Base-by-base conservation (phyloP, 2,329 filamentous ascomycete species). In the Claviceps quebecensis region DNA sequence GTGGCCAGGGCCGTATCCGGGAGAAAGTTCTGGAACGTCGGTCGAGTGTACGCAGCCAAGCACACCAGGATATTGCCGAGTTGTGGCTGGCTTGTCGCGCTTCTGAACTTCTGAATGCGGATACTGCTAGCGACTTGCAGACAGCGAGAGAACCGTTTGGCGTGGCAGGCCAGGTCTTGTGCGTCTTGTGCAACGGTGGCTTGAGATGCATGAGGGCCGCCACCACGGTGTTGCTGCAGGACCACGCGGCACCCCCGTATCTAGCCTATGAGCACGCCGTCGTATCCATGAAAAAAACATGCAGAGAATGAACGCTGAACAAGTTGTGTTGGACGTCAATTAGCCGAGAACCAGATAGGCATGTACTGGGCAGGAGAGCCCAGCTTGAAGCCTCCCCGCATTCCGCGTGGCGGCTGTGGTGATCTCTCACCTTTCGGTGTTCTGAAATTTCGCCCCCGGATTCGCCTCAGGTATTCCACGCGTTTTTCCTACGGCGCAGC, bases 51-150 rank as follows among this genome's bases (percentile, higher is more conserved):
- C 22, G 14, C 40, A 26, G 48, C 29, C 45, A 11, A 26, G 44
- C 5, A 34, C 41, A 45, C 37, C 29, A 46, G 39, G 13, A 13
- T 39, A 40, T 26, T 22, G 22, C 23, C 47, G 38, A 23, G 48
- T 14, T 34, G 47, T 53, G 43, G 51, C 51, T 43, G 29, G 22
- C 47, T 45, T 47, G 51, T 44, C 48, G 36, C 38, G 45, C 38
- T 38, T 48, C 52, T 51, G 44, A 48, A 53, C 38, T 38, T 48
- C 52, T 51, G 44, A 46, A 53, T 51, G 17, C 14, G 48, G 52
- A 39, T 48, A 51, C 52, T 46, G 38, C 45, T 53, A 51, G 52
- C 52, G 52, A 53, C 45, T 22, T 48, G 40, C 45, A 48, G 44
- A 45, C 52, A 53, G 45, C 23, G 48, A 39, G 40, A 48, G 45